phyloP scores from a whole-genome alignment of 352 stramenopile species.

The Aphanomyces invadans region DNA sequence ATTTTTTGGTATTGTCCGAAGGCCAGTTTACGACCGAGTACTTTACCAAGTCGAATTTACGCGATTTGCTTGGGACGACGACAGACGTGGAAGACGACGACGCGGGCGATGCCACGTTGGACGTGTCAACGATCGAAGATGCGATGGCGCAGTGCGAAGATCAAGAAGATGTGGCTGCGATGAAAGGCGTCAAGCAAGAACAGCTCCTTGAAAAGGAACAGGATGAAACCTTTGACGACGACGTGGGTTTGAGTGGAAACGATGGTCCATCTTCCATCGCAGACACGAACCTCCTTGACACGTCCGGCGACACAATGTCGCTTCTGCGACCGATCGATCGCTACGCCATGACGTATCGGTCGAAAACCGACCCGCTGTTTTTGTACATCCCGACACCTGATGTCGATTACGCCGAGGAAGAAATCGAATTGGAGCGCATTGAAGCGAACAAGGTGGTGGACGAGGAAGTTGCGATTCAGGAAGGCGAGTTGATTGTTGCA shows the following conservation, averaged over 20 bases:
- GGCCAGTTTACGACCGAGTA: constrained; percentile 76
- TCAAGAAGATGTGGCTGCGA: constrained; percentile 90
- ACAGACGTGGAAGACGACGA: constrained; percentile 27
- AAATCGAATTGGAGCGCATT: constrained; percentile 60
- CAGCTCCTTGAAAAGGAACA: constrained; percentile 9
- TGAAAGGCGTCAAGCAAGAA: constrained; percentile 54
- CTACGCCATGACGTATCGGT: neutral
- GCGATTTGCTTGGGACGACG: constrained; percentile 77
- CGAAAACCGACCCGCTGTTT: constrained; percentile 8
- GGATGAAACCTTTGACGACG: constrained; percentile 9
- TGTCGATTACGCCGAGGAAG: constrained; percentile 56
- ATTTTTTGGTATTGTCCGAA: constrained; percentile 88
- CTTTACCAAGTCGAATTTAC: constrained; percentile 78
- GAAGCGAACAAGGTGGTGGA: constrained; percentile 57
- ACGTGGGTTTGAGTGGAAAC: constrained; percentile 27
- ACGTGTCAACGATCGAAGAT: constrained; percentile 75
- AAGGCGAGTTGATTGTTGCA: constrained; percentile 61
- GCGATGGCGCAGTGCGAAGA: constrained; percentile 95
- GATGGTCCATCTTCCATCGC: too few species aligned
- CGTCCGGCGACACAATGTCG: neutral
- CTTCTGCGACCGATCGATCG: constrained; percentile 21
- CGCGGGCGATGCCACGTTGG: constrained; percentile 41
- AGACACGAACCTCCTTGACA: too few species aligned
- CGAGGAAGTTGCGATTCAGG: constrained; percentile 47
- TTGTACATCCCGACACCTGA: neutral